These are phyloP conservation scores for Euphorbia corollata DNA, from an alignment of 441 rosid species.

Conservation along the genomic window DNA sequence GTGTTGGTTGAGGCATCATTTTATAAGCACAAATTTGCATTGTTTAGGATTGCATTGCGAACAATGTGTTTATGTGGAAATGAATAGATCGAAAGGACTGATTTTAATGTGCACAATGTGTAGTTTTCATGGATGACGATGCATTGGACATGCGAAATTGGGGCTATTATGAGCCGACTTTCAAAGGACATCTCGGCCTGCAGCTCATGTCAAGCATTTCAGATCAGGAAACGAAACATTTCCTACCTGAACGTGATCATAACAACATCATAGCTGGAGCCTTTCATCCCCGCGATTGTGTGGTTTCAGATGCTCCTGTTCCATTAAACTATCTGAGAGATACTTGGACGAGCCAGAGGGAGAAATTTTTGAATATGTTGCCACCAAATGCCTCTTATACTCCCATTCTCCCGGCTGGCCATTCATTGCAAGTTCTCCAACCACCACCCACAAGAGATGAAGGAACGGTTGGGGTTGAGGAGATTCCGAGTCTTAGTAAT, in stretches of 20 bases:
- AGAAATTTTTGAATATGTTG: conserved; percentile 59
- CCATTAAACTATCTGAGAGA: conserved; percentile 61
- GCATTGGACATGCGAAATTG: conserved; percentile 60
- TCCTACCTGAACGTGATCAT: conserved; percentile 49
- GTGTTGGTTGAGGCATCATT: conserved; percentile 1
- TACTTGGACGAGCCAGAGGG: conserved; percentile 67
- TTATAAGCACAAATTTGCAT: no score
- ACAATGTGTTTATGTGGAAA: background rate
- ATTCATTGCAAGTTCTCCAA: conserved; percentile 52
- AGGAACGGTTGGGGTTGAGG: no score
- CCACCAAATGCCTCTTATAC: conserved; percentile 41
- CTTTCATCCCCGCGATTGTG: conserved; percentile 50
- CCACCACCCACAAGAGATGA: conserved; percentile 46
- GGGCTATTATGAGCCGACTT: conserved; percentile 73
- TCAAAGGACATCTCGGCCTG: conserved; percentile 64
- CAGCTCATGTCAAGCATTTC: conserved; percentile 60
- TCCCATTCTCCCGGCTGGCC: conserved; percentile 39
- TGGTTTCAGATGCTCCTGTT: conserved; percentile 43
- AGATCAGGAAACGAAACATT: conserved; percentile 58
- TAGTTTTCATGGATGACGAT: conserved; percentile 60
- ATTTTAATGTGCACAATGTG: conserved; percentile 21
- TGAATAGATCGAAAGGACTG: background rate
- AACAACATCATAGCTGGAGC: conserved; percentile 33
- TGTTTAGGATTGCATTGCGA: conserved; percentile 5
- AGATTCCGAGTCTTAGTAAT: no score